Conservation (phyloP, 805 yeast genomes). For the Candida caryicola region DNA sequence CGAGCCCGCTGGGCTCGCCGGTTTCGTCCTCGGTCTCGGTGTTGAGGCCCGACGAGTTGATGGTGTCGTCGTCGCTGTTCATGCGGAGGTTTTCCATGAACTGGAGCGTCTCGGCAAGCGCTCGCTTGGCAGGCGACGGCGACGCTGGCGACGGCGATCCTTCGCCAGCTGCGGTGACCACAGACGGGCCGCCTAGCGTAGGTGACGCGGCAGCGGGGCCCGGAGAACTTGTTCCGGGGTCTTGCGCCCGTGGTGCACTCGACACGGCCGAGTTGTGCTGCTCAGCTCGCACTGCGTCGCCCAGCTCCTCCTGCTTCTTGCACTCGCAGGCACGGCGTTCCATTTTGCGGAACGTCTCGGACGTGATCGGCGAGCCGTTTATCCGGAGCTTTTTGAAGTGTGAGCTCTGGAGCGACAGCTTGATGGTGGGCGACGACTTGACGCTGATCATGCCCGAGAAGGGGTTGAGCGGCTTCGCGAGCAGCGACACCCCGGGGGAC, state of each 20-base stretch:
- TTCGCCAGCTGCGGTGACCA: no score
- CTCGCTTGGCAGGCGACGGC: constrained; percentile 8
- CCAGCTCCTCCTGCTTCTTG: background rate
- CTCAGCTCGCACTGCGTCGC: background rate
- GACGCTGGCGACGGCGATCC: no score
- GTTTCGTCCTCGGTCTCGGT: constrained; percentile 19
- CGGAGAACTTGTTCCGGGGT: background rate
- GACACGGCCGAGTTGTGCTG: background rate
- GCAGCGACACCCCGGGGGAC: constrained; percentile 7
- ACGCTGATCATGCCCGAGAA: constrained; percentile 16
- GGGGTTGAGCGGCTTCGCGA: constrained; percentile 7
- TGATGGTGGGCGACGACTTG: constrained; percentile 39
- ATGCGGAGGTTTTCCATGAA: constrained; percentile 12
- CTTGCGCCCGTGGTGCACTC: background rate
- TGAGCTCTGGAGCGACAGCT: constrained; percentile 32
- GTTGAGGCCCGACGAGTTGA: constrained; percentile 26
- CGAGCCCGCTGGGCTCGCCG: constrained; percentile 8
- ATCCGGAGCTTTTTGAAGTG: constrained; percentile 44
- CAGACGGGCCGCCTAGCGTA: background rate
- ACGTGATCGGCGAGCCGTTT: constrained; percentile 34
- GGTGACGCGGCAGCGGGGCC: background rate
- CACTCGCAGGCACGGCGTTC: no score
- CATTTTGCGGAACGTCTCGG: constrained; percentile 14
- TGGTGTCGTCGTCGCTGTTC: constrained; percentile 16
- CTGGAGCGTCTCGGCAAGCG: constrained; percentile 9